Percentiles rank a stretch among this genome's conserved stretches.
phyloP scores from a whole-genome alignment of 495 filamentous ascomycete species.

The Hyaloscypha bicolor region DNA sequence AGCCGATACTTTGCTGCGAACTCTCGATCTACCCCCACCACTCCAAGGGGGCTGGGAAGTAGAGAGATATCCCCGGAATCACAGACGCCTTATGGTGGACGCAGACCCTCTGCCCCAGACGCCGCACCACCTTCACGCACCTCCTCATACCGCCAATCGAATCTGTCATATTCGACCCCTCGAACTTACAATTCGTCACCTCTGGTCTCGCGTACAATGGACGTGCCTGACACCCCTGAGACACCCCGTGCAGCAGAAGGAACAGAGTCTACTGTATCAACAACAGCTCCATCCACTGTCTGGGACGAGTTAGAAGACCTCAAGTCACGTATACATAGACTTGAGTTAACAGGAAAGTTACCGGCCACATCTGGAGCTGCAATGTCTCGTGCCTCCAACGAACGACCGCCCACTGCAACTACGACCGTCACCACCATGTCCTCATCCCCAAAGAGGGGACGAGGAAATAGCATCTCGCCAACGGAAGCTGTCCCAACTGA shows the following conservation, averaged over 20 bases:
- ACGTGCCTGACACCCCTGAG: conserved; percentile 42
- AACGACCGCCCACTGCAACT: conserved; percentile 86
- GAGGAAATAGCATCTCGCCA: conserved; percentile 55
- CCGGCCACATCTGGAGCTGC: conserved; percentile 79
- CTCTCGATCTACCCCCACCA: conserved; percentile 47
- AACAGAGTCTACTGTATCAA: conserved; percentile 83
- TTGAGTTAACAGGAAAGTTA: conserved; percentile 89
- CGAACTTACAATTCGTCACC: conserved; percentile 58
- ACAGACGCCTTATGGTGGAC: conserved; percentile 43
- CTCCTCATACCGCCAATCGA: conserved; percentile 42
- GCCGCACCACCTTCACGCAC: conserved; percentile 18
- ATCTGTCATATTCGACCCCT: conserved; percentile 56
- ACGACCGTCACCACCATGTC: conserved; percentile 94
- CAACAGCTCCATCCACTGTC: conserved; percentile 85
- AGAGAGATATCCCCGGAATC: conserved; percentile 51
- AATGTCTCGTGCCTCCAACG: conserved; percentile 72
- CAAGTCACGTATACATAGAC: conserved; percentile 87
- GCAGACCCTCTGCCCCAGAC: conserved; percentile 45
- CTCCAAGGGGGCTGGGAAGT: conserved; percentile 44
- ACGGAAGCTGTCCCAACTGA: conserved; percentile 42
- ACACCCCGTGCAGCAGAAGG: conserved; percentile 54
- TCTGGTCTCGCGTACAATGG: conserved; percentile 49
- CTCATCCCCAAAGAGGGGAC: conserved; percentile 73
- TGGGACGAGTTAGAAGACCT: conserved; percentile 98
- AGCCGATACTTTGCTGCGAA: conserved; percentile 43